These are phyloP conservation scores for Leccinum disarticulatum DNA, from an alignment of 768 basidiomycete species.

Conservation along the genomic window DNA sequence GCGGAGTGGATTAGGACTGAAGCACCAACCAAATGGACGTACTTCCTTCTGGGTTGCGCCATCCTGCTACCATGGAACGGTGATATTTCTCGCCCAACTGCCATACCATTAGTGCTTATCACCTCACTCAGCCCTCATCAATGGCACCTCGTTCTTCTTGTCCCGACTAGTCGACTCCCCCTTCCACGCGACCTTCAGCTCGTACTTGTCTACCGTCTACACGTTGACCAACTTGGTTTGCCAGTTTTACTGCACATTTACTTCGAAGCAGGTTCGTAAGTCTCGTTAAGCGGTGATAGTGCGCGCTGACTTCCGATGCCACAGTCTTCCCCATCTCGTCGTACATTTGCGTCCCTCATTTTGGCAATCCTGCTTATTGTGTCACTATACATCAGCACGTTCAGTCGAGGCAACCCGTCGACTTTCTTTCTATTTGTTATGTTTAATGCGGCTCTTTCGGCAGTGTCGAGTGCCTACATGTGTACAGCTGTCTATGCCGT, in stretches of 20 bases:
- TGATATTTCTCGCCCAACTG: conserved; percentile 33
- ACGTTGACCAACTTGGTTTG: conserved; percentile 67
- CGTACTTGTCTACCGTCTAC: conserved; percentile 62
- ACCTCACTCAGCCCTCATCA: conserved; percentile 69
- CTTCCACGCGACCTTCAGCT: conserved; percentile 57
- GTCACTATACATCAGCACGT: conserved; percentile 66
- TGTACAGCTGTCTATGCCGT: conserved; percentile 77
- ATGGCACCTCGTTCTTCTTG: conserved; percentile 79
- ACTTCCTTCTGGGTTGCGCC: conserved; percentile 75
- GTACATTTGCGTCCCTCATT: conserved; percentile 51
- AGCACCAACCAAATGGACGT: conserved; percentile 55
- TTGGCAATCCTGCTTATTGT: conserved; percentile 54
- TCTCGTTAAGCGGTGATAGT: background rate
- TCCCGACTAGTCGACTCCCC: conserved; percentile 64
- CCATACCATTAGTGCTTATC: conserved; percentile 1
- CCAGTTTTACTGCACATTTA: conserved; percentile 71
- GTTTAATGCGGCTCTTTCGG: conserved; percentile 56
- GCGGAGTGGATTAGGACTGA: conserved; percentile 33
- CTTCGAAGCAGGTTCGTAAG: conserved; percentile 60
- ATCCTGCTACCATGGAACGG: conserved; percentile 90
- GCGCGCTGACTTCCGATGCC: conserved; percentile 5
- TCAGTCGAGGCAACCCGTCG: conserved; percentile 49
- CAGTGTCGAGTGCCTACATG: conserved; percentile 70
- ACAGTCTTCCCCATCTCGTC: conserved; percentile 61
- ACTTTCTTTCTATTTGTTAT: conserved; percentile 68